These are phyloP conservation scores for Neostapfia colusana DNA, from an alignment of 176 grass and related monocot genomes.

Conservation along the genomic window DNA sequence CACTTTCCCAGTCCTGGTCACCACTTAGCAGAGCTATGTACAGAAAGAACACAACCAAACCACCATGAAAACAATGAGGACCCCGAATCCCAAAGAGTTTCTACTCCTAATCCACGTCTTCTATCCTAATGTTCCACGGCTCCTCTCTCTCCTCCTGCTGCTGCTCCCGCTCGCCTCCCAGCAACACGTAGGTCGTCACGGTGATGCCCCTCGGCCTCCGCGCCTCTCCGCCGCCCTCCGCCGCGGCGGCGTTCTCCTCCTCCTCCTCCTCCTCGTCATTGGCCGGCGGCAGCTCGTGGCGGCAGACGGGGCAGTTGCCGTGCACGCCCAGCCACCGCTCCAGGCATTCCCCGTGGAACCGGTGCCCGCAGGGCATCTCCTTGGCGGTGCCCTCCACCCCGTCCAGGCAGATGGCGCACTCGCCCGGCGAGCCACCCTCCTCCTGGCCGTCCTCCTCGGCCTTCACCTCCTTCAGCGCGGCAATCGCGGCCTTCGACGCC, in stretches of 20 bases:
- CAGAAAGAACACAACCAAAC: conserved; percentile 26
- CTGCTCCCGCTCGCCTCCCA: conserved; percentile 5
- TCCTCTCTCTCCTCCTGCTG: conserved; percentile 28
- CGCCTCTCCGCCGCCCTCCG: conserved; percentile 25
- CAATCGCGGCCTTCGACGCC: conserved; percentile 66
- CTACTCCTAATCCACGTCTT: conserved; percentile 49
- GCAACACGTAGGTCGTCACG: conserved; percentile 40
- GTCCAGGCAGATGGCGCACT: conserved; percentile 76
- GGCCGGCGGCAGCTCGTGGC: conserved; percentile 47
- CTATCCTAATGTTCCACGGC: conserved; percentile 45
- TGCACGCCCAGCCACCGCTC: conserved; percentile 72
- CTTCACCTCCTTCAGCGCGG: conserved; percentile 59
- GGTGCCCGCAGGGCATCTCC: conserved; percentile 84
- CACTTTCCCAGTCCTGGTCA: neutral
- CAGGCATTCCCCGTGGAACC: conserved; percentile 75
- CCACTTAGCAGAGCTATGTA: neutral
- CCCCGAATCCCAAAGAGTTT: neutral
- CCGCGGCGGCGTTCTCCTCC: neutral
- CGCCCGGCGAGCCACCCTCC: conserved; percentile 14
- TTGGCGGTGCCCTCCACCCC: conserved; percentile 39
- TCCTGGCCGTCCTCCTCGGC: neutral
- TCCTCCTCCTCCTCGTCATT: conserved; percentile 5
- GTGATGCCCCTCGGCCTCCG: conserved; percentile 19
- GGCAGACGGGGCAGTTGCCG: conserved; percentile 71
- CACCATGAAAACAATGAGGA: conserved; percentile 39